Conservation (phyloP, 2,329 filamentous ascomycete genomes). For the Alternaria rosae region DNA sequence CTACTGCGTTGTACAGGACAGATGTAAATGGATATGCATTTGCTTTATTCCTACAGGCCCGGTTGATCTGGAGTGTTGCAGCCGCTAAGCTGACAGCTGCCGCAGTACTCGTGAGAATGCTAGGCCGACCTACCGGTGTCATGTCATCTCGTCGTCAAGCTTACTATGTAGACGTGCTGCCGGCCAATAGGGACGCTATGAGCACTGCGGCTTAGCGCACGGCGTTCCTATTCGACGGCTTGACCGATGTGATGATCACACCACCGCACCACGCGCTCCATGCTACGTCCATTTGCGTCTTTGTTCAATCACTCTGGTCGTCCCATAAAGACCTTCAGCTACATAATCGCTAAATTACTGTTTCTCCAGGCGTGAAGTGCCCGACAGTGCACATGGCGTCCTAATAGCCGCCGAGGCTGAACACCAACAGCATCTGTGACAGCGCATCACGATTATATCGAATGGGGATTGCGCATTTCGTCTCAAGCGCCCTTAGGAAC, state of each 20-base stretch:
- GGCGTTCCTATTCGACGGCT: background rate
- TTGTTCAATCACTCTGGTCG: background rate
- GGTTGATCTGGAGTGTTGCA: background rate
- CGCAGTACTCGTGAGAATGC: background rate
- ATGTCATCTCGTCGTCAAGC: background rate
- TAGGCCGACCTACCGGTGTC: background rate
- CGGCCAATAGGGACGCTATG: background rate
- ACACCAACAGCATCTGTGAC: constrained; percentile 14
- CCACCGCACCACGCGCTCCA: background rate
- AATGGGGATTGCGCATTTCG: background rate
- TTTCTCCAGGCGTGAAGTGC: background rate
- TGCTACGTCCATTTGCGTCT: background rate
- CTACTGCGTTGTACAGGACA: background rate
- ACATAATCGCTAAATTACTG: background rate
- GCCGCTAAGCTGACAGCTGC: background rate
- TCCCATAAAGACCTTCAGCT: background rate
- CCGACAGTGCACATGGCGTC: constrained; percentile 6
- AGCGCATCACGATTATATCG: constrained; percentile 5
- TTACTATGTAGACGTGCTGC: background rate
- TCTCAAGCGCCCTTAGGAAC: constrained; percentile 3
- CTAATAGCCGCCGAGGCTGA: constrained; percentile 23
- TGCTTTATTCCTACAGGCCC: background rate
- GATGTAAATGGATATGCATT: background rate
- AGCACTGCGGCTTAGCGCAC: background rate
- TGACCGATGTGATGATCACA: background rate